Conservation (phyloP, 164 flowering plant genomes). For the Amborella trichopoda region DNA sequence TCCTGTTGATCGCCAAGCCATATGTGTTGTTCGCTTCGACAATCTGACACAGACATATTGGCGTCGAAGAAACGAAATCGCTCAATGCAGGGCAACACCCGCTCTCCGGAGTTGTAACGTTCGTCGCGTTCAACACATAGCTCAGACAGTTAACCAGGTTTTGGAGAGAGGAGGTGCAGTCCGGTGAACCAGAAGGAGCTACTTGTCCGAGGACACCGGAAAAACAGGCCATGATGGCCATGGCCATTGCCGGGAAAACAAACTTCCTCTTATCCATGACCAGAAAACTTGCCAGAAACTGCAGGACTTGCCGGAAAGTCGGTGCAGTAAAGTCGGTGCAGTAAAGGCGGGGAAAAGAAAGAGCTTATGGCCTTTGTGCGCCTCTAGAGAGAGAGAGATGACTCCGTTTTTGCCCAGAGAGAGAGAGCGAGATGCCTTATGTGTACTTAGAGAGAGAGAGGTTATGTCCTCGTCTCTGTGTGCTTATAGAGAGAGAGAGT, state of each 20-base stretch:
- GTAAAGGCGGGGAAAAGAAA: too few relatives aligned
- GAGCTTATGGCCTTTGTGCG: too few relatives aligned
- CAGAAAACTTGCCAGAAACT: too few relatives aligned
- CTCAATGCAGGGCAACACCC: not conserved
- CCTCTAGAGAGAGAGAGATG: too few relatives aligned
- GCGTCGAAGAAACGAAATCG: not conserved
- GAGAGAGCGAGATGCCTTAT: too few relatives aligned
- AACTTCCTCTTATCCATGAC: too few relatives aligned
- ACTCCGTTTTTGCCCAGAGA: too few relatives aligned
- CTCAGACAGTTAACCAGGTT: not conserved
- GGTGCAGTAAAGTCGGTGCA: too few relatives aligned
- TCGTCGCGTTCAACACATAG: not conserved
- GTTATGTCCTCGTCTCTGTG: too few relatives aligned
- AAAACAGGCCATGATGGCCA: not conserved
- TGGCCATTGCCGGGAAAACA: not conserved
- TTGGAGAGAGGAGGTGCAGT: not conserved
- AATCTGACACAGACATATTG: not conserved
- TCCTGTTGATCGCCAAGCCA: not conserved
- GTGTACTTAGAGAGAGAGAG: too few relatives aligned
- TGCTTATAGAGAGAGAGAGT: too few relatives aligned
- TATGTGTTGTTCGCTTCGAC: not conserved
- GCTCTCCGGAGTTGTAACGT: not conserved
- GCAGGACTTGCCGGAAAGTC: too few relatives aligned
- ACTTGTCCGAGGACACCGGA: not conserved
- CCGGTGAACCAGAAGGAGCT: not conserved